phyloP scores from a whole-genome alignment of 305 asterid species.

The Fraxinus sp. region DNA sequence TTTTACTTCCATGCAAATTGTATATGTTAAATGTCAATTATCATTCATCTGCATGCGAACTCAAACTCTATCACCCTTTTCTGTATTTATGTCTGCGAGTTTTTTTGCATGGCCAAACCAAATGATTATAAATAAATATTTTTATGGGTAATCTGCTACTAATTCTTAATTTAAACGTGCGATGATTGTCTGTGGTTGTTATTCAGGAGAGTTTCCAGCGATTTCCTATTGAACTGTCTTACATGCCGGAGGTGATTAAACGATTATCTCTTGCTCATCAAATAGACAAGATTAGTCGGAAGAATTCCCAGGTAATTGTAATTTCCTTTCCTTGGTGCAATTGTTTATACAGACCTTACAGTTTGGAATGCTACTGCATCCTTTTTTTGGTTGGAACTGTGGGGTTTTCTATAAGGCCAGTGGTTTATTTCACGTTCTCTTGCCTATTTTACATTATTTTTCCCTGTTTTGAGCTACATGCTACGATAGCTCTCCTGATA shows the following conservation, averaged over 20 bases:
- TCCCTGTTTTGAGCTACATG: not conserved
- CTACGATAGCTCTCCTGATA: not conserved
- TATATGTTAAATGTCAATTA: not conserved
- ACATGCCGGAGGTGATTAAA: slow-evolving; percentile 81
- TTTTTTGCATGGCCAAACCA: not conserved
- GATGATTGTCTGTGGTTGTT: slow-evolving; percentile 21
- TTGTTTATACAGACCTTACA: not conserved
- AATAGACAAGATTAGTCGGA: slow-evolving; percentile 76
- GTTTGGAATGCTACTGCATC: not conserved
- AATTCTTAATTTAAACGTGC: not conserved
- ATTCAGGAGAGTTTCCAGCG: slow-evolving; percentile 84
- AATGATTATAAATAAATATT: not conserved
- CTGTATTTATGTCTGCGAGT: not conserved
- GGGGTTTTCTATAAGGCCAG: slow-evolving; percentile 3
- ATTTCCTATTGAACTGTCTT: slow-evolving; percentile 77
- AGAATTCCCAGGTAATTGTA: slow-evolving; percentile 72
- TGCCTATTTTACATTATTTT: slow-evolving; percentile 10
- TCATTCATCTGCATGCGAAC: not conserved
- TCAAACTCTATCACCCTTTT: not conserved
- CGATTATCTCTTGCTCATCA: slow-evolving; percentile 89
- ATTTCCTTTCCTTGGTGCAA: not conserved
- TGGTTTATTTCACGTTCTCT: not conserved
- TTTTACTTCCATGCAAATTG: not conserved
- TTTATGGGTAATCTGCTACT: slow-evolving; percentile 12
- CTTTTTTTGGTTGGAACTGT: not conserved